These are phyloP conservation scores for Elongisporangium prolatum DNA, from an alignment of 352 stramenopile species.

Conservation along the genomic window DNA sequence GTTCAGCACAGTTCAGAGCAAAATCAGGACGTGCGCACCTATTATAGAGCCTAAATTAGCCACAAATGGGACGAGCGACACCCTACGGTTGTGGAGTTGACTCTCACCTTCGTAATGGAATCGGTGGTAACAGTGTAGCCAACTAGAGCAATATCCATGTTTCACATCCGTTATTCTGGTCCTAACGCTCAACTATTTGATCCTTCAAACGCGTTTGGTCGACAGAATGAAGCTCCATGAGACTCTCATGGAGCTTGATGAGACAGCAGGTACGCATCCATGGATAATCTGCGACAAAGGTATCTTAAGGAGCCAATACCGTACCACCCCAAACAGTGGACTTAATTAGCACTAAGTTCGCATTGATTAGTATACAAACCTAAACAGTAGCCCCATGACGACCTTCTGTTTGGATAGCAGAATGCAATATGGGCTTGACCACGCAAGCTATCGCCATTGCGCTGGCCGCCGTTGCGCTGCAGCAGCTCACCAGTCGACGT, in stretches of 20 bases:
- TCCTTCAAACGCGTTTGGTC: neutral
- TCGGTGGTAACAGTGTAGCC: neutral
- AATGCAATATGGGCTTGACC: neutral
- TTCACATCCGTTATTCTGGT: too few species aligned
- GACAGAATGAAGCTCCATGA: neutral
- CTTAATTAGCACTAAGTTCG: neutral
- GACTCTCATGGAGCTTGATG: neutral
- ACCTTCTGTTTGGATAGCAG: neutral
- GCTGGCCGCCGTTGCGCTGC: slow-evolving; percentile 27
- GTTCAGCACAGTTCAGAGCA: neutral
- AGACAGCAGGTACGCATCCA: neutral
- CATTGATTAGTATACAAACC: neutral
- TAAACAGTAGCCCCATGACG: neutral
- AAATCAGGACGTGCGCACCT: neutral
- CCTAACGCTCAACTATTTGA: too few species aligned
- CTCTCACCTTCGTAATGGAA: neutral
- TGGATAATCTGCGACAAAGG: neutral
- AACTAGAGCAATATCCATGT: too few species aligned
- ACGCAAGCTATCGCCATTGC: slow-evolving; percentile 21
- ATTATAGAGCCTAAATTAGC: neutral
- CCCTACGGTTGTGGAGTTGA: too few species aligned
- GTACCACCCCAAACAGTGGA: neutral
- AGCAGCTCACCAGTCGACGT: slow-evolving; percentile 30
- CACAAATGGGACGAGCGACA: neutral
- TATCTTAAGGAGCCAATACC: neutral